These are phyloP conservation scores for Hericium alpestre DNA, from an alignment of 768 basidiomycete species.

Conservation along the genomic window DNA sequence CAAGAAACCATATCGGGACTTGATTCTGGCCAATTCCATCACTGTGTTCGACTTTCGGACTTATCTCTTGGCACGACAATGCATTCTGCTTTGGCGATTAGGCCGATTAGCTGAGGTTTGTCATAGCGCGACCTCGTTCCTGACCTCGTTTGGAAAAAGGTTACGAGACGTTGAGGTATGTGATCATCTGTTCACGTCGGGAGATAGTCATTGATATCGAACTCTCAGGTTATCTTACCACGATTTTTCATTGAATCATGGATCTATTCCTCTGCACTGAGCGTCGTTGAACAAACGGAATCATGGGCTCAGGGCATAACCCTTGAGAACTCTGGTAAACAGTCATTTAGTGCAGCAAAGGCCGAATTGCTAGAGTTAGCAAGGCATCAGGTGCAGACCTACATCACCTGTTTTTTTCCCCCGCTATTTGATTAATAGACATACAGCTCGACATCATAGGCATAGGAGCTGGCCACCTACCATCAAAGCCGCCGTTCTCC, in stretches of 20 bases:
- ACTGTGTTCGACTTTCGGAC: conserved; percentile 89
- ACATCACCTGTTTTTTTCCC: too few species aligned
- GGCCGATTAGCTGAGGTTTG: conserved; percentile 62
- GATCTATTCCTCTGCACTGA: conserved; percentile 85
- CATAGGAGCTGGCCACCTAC: conserved; percentile 60
- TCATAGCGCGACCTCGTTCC: conserved; percentile 60
- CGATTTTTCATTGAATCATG: conserved; percentile 82
- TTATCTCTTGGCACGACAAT: conserved; percentile 84
- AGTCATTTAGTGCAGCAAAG: conserved; percentile 60
- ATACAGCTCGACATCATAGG: conserved; percentile 79
- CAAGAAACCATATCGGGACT: conserved; percentile 80
- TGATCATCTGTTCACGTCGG: neutral
- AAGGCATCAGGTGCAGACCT: conserved; percentile 55
- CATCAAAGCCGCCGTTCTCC: conserved; percentile 62
- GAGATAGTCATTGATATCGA: conserved; percentile 1
- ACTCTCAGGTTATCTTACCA: conserved; percentile 38
- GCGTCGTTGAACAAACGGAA: conserved; percentile 72
- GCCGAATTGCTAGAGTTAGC: conserved; percentile 90
- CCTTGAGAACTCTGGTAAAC: conserved; percentile 35
- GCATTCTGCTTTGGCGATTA: conserved; percentile 59
- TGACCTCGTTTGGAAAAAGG: conserved; percentile 65
- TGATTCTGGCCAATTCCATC: conserved; percentile 83
- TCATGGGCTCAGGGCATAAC: conserved; percentile 47
- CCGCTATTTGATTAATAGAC: neutral
- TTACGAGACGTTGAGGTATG: conserved; percentile 68